Percentiles rank a stretch among this genome's conserved stretches.
Conservation (phyloP, 768 basidiomycete genomes). For the Hirschioporus abietinus region DNA sequence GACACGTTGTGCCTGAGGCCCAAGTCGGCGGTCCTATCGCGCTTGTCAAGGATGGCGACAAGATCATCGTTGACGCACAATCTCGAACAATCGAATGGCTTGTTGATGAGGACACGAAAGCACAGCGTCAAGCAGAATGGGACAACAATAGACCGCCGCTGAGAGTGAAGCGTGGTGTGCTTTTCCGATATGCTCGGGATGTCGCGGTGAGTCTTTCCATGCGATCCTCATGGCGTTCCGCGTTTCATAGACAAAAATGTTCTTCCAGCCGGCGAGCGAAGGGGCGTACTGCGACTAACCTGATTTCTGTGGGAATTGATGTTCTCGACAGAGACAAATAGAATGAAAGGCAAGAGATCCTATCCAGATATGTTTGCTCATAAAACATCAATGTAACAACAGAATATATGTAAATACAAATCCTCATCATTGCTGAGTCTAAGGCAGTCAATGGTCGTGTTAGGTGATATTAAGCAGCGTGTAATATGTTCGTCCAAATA, state of each 20-base stretch:
- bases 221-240: slow-evolving; percentile 2
- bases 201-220: slow-evolving; percentile 64
- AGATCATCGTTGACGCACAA: slow-evolving; percentile 74
- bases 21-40: slow-evolving; percentile 93
- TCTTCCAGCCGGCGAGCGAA: slow-evolving; percentile 63
- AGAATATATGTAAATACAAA: not conserved
- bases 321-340: not conserved
- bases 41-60: slow-evolving; percentile 82
- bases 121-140: slow-evolving; percentile 59
- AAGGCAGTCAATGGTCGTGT: not conserved
- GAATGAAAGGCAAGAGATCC: not conserved
- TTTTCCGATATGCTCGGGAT: slow-evolving; percentile 79
- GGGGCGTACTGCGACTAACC: slow-evolving; percentile 79
- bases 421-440: not conserved
- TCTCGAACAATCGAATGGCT: slow-evolving; percentile 65
- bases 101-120: slow-evolving; percentile 63
- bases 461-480: not conserved
- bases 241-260: slow-evolving; percentile 9
- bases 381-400: not conserved
- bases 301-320: not conserved
- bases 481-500: not conserved
- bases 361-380: not conserved
- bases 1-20: slow-evolving; percentile 94
- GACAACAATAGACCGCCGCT: slow-evolving; percentile 60
- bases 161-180: slow-evolving; percentile 67